These are phyloP conservation scores for Cadophora luteo-olivacea DNA, from an alignment of 2,329 filamentous ascomycete species.

Conservation along the genomic window DNA sequence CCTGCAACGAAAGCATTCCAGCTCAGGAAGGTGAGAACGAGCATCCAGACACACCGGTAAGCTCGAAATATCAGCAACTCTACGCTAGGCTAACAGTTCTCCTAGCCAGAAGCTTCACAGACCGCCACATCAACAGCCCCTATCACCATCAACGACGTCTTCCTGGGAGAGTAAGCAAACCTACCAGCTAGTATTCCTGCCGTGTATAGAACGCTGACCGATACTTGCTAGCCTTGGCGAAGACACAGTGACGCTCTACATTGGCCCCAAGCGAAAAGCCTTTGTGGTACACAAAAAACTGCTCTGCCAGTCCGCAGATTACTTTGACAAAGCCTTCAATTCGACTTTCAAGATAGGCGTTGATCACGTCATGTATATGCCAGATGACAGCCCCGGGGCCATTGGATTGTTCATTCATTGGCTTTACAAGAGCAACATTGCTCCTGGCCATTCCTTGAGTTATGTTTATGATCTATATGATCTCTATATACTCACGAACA, in stretches of 20 bases:
- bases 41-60: background rate
- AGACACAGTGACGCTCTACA: constrained; percentile 7
- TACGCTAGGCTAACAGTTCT: too few species aligned
- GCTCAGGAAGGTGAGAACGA: background rate
- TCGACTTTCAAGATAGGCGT: constrained; percentile 15
- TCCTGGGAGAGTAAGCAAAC: background rate
- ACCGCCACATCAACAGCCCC: background rate
- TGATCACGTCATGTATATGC: background rate
- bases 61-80: too few species aligned
- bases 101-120: background rate
- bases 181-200: background rate
- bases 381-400: background rate
- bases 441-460: too few species aligned
- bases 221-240: constrained; percentile 5
- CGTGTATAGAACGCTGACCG: background rate
- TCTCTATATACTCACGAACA: constrained; percentile 22
- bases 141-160: background rate
- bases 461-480: background rate
- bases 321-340: constrained; percentile 29
- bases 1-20: background rate
- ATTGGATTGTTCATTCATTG: background rate
- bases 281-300: constrained; percentile 32
- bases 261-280: constrained; percentile 18
- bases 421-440: background rate
- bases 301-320: constrained; percentile 26